Evolutionary conservation across 2,329 filamentous ascomycete genomes (phyloP), one percentile per base, ranked within the genome.

Genomic region (Ophiostoma ulmi): DNA sequence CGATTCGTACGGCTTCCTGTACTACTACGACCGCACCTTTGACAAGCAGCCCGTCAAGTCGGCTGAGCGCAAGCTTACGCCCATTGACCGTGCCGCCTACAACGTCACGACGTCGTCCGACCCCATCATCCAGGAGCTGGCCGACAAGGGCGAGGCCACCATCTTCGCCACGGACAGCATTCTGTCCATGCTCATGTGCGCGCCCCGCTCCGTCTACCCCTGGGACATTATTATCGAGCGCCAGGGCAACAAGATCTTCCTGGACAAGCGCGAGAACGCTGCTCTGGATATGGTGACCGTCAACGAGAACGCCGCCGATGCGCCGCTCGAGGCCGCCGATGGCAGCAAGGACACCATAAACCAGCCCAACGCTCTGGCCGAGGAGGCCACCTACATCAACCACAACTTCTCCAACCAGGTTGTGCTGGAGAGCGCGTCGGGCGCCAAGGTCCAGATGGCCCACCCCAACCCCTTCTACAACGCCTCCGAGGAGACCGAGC

Each of bases 301-400:
- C 81, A 99, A 99, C 82, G 95, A 99, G 85, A 99, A 99, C 81
- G 95, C 95, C 11, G 91, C 91, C 73, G 95, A 99, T 80, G 93
- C 94, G 36, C 95, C 95, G 52, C 87, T 98, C 69, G 95, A 99
- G 80, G 88, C 91, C 38, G 90, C 92, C 71, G 94, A 98, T 78
- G 92, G 92, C 77, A 93, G 92, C 84, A 96, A 97, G 83, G 95
- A 99, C 79, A 85, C 87, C 75, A 91, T 99, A 82, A 99, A 99
- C 87, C 93, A 93, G 78, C 95, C 95, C n/a, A 83, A 85, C 70
- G 93, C 94, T 70, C 89, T 99, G 71, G 94, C 96, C 78, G 91
- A 97, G 81, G 95, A 99, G 83, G 95, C 95, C 70, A 99, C 95
- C 69, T 96, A 97, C 85, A 99, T 99, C 87, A 99, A 99, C 88